These are phyloP conservation scores for Colletotrichum euphorbiae DNA, from an alignment of 2,329 filamentous ascomycete species.

Conservation along the genomic window DNA sequence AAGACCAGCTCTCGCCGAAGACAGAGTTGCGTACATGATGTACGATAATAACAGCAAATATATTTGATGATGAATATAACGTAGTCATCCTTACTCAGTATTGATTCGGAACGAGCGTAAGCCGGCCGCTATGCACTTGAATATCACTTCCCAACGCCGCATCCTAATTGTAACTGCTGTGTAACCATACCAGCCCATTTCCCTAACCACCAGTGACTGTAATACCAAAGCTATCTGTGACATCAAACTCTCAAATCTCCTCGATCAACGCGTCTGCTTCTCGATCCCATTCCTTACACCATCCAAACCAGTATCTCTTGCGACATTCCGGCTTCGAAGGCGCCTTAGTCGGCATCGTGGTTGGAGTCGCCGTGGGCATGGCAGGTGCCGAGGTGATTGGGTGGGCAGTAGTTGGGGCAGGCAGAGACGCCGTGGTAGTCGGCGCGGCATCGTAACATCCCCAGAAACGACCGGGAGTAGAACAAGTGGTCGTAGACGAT, in stretches of 20 bases:
- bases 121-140: conserved; percentile 18
- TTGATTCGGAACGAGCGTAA: conserved; percentile 7
- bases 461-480: conserved; percentile 67
- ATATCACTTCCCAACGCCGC: conserved; percentile 1
- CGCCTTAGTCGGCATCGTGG: conserved; percentile 43
- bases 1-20: no score
- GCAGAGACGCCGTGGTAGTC: conserved; percentile 41
- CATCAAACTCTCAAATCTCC: conserved; percentile 33
- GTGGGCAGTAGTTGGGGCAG: conserved; percentile 41
- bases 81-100: no score
- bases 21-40: no score
- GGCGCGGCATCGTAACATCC: conserved; percentile 61
- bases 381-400: conserved; percentile 49
- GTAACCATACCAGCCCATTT: conserved; percentile 5
- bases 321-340: conserved; percentile 49
- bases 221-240: background rate
- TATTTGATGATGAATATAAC: no score
- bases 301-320: conserved; percentile 54
- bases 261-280: conserved; percentile 18
- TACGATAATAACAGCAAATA: no score
- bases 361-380: conserved; percentile 46
- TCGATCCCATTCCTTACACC: conserved; percentile 53
- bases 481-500: conserved; percentile 53
- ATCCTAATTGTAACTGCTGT: conserved; percentile 3
- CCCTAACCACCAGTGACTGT: conserved; percentile 5